phyloP scores from a whole-genome alignment of 73 alveolate genomes.

The Paramecium primaurelia region DNA sequence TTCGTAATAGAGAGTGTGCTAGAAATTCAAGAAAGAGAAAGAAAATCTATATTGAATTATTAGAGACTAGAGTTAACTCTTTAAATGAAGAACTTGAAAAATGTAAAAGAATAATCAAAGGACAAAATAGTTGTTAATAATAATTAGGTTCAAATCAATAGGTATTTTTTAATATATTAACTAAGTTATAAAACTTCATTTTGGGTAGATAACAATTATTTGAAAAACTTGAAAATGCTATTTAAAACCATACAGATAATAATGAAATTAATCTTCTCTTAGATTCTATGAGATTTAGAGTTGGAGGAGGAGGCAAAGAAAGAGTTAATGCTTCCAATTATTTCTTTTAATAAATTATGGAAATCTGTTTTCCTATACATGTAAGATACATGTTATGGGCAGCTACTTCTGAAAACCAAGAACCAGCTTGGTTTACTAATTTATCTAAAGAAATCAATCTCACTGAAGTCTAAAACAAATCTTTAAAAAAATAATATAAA shows the following conservation, averaged over 20 bases:
- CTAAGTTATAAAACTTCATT: conserved; percentile 15
- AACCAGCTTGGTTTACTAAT: conserved; percentile 33
- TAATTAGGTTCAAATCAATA: neutral
- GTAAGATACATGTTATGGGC: conserved; percentile 44
- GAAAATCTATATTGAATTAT: conserved; percentile 58
- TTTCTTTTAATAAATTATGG: conserved; percentile 39
- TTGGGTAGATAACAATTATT: conserved; percentile 49
- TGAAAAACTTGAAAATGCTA: conserved; percentile 53
- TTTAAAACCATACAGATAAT: neutral
- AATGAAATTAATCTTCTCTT: conserved; percentile 40
- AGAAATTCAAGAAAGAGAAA: conserved; percentile 61
- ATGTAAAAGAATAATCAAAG: neutral
- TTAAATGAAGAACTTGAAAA: neutral
- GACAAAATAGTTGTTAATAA: neutral
- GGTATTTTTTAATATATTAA: neutral
- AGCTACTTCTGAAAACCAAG: neutral
- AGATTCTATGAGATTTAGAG: conserved; percentile 56
- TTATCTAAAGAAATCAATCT: neutral
- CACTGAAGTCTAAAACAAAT: conserved; percentile 20
- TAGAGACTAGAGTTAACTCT: conserved; percentile 44
- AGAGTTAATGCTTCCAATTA: conserved; percentile 52
- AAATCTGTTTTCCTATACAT: conserved; percentile 52
- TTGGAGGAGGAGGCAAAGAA: conserved; percentile 60
- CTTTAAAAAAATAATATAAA: conserved; percentile 13
- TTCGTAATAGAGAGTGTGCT: conserved; percentile 57